Conservation (phyloP, 352 stramenopile genomes). For the Thalassiosira ordinaria region DNA sequence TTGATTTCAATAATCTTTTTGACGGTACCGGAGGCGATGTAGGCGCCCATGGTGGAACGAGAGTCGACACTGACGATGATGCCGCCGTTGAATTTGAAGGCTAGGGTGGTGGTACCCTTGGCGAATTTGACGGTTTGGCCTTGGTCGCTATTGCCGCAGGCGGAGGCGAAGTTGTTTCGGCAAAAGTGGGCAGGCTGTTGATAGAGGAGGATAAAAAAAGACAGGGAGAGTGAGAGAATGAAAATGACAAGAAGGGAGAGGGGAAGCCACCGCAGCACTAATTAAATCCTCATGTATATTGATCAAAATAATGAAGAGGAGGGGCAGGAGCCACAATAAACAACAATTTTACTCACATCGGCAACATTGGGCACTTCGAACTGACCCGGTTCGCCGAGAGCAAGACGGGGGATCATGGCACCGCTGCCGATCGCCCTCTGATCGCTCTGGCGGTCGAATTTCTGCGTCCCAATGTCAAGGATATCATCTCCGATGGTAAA, state of each 20-base stretch:
- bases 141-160: conserved; percentile 94
- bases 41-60: conserved; percentile 97
- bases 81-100: conserved; percentile 98
- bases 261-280: too few relatives aligned
- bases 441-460: conserved; percentile 51
- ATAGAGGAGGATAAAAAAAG: not conserved
- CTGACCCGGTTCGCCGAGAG: conserved; percentile 52
- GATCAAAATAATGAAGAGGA: conserved; percentile 7
- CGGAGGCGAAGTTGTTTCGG: conserved; percentile 95
- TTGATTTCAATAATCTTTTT: conserved; percentile 99
- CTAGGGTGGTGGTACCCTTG: conserved; percentile 99
- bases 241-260: too few relatives aligned
- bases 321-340: too few relatives aligned
- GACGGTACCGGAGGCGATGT: conserved; percentile 98
- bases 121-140: conserved; percentile 93
- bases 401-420: conserved; percentile 24
- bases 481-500: conserved; percentile 69
- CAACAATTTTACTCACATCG: conserved; percentile 66
- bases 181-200: conserved; percentile 94
- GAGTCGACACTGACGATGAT: conserved; percentile 99
- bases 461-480: conserved; percentile 78
- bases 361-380: conserved; percentile 80
- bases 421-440: conserved; percentile 45
- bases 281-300: conserved; percentile 10
- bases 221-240: not conserved